phyloP scores from a whole-genome alignment of 177 flowering plant species.

The Vitis hybrid region DNA sequence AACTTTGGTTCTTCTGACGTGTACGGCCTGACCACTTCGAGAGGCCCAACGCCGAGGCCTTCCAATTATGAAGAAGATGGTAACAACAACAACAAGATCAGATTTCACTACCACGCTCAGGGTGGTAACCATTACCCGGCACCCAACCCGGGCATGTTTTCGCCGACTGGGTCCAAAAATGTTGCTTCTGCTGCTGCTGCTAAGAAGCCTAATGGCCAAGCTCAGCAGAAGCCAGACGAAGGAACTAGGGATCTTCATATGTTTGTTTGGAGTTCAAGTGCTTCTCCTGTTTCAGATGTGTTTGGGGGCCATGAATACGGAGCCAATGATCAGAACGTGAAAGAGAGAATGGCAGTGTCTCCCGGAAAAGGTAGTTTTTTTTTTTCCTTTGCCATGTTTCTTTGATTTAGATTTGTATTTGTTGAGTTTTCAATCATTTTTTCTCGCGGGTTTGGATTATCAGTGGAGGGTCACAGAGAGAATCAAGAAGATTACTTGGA shows the following conservation, averaged over 20 bases:
- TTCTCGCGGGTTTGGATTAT: background rate
- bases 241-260: constrained; percentile 74
- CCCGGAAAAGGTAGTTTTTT: constrained; percentile 59
- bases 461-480: constrained; percentile 46
- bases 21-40: constrained; percentile 41
- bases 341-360: constrained; percentile 59
- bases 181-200: constrained; percentile 13
- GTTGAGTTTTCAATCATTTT: background rate
- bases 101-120: constrained; percentile 39
- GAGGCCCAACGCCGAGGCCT: constrained; percentile 85
- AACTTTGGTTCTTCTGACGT: constrained; percentile 66
- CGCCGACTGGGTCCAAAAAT: constrained; percentile 47
- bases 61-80: constrained; percentile 76
- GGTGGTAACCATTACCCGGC: constrained; percentile 46
- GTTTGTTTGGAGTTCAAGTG: constrained; percentile 98
- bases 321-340: constrained; percentile 45
- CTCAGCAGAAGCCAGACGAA: constrained; percentile 34
- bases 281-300: constrained; percentile 94
- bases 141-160: constrained; percentile 78
- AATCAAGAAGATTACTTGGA: constrained; percentile 51
- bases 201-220: constrained; percentile 43
- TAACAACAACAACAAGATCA: constrained; percentile 16
- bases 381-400: background rate
- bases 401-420: background rate
- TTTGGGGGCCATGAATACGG: constrained; percentile 63